A percentile compares a stretch with the other conserved stretches of the same genome.
Conservation (phyloP, 768 basidiomycete genomes). For the Trametes villosa region DNA sequence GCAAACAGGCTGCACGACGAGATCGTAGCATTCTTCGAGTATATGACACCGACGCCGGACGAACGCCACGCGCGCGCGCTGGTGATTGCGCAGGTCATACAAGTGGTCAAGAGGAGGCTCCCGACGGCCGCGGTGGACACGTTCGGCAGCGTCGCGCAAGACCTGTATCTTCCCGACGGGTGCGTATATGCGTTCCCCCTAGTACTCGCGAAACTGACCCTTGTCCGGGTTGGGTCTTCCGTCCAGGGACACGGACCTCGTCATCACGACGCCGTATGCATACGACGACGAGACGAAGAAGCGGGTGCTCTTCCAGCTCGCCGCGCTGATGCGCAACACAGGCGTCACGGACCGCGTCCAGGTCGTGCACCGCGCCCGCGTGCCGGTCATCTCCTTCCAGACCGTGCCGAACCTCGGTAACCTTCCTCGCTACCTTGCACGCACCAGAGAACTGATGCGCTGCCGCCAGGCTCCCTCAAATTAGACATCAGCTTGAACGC, state of each 20-base stretch:
- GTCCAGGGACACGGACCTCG: slow-evolving; percentile 66
- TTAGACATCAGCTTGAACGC: slow-evolving; percentile 74
- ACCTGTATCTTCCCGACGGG: slow-evolving; percentile 65
- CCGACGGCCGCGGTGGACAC: slow-evolving; percentile 50
- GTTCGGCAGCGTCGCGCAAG: slow-evolving; percentile 66
- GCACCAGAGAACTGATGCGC: not conserved
- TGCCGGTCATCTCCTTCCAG: slow-evolving; percentile 67
- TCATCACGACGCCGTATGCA: slow-evolving; percentile 42
- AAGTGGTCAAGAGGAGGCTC: slow-evolving; percentile 50
- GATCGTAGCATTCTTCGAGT: slow-evolving; percentile 58
- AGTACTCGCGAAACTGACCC: not conserved
- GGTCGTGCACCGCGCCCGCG: slow-evolving; percentile 53
- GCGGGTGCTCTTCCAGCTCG: slow-evolving; percentile 51
- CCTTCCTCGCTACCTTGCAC: not conserved
- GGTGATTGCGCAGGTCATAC: slow-evolving; percentile 51
- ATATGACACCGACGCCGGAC: slow-evolving; percentile 54
- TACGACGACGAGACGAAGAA: slow-evolving; percentile 43
- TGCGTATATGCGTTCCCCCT: slow-evolving; percentile 34
- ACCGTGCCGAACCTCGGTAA: slow-evolving; percentile 48
- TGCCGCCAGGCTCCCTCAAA: slow-evolving; percentile 55
- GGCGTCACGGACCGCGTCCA: slow-evolving; percentile 48
- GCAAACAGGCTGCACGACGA: slow-evolving; percentile 62
- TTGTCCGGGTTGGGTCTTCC: not conserved
- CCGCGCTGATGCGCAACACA: slow-evolving; percentile 47
- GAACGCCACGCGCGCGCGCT: slow-evolving; percentile 52